Conservation (phyloP, 2,329 filamentous ascomycete genomes). For the Chaetothyriales sp. region DNA sequence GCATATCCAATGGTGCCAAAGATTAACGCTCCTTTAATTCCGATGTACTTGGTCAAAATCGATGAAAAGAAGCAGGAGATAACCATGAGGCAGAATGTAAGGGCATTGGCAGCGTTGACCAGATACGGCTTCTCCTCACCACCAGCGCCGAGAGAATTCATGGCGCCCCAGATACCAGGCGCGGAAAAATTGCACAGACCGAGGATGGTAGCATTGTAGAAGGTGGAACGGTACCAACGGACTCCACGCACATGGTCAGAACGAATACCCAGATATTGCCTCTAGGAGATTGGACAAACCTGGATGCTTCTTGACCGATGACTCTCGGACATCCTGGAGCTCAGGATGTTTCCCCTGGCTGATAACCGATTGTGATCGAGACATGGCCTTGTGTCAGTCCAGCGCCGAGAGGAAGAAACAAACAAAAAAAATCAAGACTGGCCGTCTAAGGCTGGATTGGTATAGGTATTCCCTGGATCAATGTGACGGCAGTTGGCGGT, state of each 20-base stretch:
- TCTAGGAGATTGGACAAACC: background rate
- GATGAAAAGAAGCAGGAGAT: constrained; percentile 55
- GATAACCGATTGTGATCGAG: background rate
- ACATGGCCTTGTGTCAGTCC: background rate
- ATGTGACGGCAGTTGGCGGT: background rate
- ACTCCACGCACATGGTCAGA: background rate
- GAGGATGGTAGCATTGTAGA: constrained; percentile 59
- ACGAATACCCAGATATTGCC: background rate
- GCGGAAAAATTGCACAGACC: constrained; percentile 44
- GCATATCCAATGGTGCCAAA: constrained; percentile 52
- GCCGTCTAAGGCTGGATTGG: background rate
- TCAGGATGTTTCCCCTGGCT: constrained; percentile 1
- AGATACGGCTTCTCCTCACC: constrained; percentile 51
- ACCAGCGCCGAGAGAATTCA: constrained; percentile 52
- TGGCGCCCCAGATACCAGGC: constrained; percentile 36
- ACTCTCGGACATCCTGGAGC: constrained; percentile 3
- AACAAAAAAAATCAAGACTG: background rate
- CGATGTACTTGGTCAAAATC: constrained; percentile 51
- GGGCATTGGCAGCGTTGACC: constrained; percentile 56
- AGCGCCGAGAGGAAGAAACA: background rate
- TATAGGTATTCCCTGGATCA: background rate
- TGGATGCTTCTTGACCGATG: background rate
- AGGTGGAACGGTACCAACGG: constrained; percentile 54
- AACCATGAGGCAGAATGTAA: constrained; percentile 62
- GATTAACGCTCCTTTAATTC: constrained; percentile 58